phyloP scores from a whole-genome alignment of 805 yeast species.

The Hanseniaspora singularis region DNA sequence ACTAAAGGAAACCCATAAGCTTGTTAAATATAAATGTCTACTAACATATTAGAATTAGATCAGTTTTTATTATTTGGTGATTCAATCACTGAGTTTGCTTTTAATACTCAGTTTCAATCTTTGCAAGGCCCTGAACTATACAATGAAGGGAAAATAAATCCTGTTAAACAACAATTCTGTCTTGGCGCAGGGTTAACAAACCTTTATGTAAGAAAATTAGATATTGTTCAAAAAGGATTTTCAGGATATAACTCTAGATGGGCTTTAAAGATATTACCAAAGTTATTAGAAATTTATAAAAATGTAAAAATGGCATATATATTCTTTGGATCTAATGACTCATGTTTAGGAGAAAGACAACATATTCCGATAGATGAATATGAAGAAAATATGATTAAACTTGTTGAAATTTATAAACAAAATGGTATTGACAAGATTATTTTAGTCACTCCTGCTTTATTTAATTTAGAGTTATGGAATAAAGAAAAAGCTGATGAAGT shows the following conservation, averaged over 20 bases:
- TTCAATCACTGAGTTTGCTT: slow-evolving; percentile 51
- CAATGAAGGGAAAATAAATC: slow-evolving; percentile 6
- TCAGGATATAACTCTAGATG: slow-evolving; percentile 64
- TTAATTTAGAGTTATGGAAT: slow-evolving; percentile 37
- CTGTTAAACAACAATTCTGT: slow-evolving; percentile 30
- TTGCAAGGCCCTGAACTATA: slow-evolving; percentile 11
- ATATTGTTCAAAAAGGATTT: slow-evolving; percentile 62
- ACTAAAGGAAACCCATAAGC: too few species aligned
- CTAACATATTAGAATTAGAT: slow-evolving; percentile 19
- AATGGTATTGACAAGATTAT: slow-evolving; percentile 39
- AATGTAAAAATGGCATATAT: slow-evolving; percentile 38
- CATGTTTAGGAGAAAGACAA: slow-evolving; percentile 36
- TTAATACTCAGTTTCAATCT: slow-evolving; percentile 27
- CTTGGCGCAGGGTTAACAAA: slow-evolving; percentile 41
- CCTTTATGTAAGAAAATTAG: slow-evolving; percentile 49
- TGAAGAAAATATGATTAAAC: slow-evolving; percentile 34
- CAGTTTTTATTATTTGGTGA: slow-evolving; percentile 59
- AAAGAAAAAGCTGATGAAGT: slow-evolving; percentile 27
- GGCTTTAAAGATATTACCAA: slow-evolving; percentile 40
- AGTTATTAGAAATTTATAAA: slow-evolving; percentile 31
- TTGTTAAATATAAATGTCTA: too few species aligned
- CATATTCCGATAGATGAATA: slow-evolving; percentile 43
- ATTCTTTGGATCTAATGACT: slow-evolving; percentile 77
- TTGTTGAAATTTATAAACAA: slow-evolving; percentile 33
- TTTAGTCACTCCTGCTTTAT: slow-evolving; percentile 51